A percentile compares a stretch with the other conserved stretches of the same genome.
These are phyloP conservation scores for Candida gigantensis DNA, from an alignment of 1,139 yeast species.

Conservation along the genomic window DNA sequence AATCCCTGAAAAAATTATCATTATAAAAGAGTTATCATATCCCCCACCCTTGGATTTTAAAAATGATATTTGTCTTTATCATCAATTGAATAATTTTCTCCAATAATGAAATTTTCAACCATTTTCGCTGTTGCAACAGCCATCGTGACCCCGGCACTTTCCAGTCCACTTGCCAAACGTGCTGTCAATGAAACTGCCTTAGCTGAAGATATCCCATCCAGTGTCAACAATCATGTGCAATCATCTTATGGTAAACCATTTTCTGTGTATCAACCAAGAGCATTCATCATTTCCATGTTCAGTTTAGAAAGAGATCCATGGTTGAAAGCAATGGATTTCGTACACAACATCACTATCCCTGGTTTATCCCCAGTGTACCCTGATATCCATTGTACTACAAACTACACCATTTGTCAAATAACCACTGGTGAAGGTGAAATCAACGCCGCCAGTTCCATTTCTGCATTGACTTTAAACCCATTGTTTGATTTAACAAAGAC, in stretches of 20 bases:
- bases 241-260: conserved; percentile 35
- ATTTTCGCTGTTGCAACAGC: conserved; percentile 16
- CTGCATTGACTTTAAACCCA: conserved; percentile 56
- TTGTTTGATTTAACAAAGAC: conserved; percentile 59
- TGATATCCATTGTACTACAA: conserved; percentile 52
- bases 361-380: conserved; percentile 67
- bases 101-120: conserved; percentile 16
- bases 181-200: conserved; percentile 21
- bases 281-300: conserved; percentile 59
- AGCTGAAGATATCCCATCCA: conserved; percentile 13
- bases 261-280: conserved; percentile 53
- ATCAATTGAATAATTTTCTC: no score
- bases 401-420: conserved; percentile 58
- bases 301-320: conserved; percentile 56
- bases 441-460: conserved; percentile 63
- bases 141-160: conserved; percentile 16
- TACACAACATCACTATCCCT: conserved; percentile 57
- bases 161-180: conserved; percentile 24
- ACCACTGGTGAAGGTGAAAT: conserved; percentile 73
- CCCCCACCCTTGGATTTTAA: no score
- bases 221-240: conserved; percentile 22
- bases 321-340: conserved; percentile 48
- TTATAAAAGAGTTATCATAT: no score
- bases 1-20: no score
- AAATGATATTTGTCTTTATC: no score